Percentiles rank a stretch among this genome's conserved stretches.
Conservation (phyloP, 148 eudicot genomes). For the Salicornia ramosissima region DNA sequence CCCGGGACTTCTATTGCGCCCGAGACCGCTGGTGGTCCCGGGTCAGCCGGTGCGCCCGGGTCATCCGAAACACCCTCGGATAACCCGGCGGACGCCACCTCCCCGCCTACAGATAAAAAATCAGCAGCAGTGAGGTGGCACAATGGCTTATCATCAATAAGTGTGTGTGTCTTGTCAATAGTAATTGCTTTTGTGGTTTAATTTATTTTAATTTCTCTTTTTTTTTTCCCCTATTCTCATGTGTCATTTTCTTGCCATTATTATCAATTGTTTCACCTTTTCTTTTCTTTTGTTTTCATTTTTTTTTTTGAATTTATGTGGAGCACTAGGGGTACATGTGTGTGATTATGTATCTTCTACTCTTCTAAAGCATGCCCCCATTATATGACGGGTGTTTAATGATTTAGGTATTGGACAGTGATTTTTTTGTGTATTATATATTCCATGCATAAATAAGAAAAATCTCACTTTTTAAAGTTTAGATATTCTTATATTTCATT, state of each 20-base stretch:
- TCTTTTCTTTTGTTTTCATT: neutral
- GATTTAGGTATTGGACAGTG: conserved; percentile 14
- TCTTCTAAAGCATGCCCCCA: neutral
- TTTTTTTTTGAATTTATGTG: conserved; percentile 5
- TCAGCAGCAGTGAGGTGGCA: conserved; percentile 4
- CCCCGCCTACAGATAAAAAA: conserved; percentile 8
- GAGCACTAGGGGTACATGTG: conserved; percentile 10
- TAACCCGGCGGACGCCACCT: conserved; percentile 9
- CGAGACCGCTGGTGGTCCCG: neutral
- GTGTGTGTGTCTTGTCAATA: conserved; percentile 10
- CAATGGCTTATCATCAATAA: neutral
- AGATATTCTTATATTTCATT: too few species aligned
- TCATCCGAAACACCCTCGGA: neutral
- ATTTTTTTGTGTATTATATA: conserved; percentile 10
- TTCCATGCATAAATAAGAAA: neutral
- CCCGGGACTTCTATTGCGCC: neutral
- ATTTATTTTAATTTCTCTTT: neutral
- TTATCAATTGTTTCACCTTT: too few species aligned
- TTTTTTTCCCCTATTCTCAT: neutral
- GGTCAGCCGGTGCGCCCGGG: neutral
- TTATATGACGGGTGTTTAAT: neutral
- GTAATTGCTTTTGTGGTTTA: conserved; percentile 6
- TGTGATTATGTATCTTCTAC: conserved; percentile 1
- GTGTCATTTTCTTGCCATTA: neutral
- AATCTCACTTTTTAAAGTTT: neutral